Base-by-base conservation (phyloP, 257 asterid species). In the Echites panduratus region DNA sequence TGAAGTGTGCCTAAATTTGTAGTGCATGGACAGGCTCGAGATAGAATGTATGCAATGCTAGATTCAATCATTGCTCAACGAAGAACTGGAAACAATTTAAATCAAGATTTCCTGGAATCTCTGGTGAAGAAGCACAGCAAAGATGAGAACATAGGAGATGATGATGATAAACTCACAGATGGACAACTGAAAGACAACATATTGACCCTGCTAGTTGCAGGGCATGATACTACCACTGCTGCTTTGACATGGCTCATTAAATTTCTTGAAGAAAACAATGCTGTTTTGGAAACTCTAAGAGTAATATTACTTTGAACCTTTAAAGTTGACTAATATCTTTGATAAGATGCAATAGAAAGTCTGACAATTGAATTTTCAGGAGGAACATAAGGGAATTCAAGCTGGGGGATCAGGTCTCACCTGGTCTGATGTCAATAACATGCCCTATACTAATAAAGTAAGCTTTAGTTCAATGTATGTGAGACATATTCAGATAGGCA, bases 161-260 rank as follows among this genome's bases (percentile, higher is more conserved):
- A 88, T 22, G 96, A 91, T 22, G 75, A 85, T 47, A 89, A 89
- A 87, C 96, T 91, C n/a, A 81, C 95, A 27, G 97, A 91, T 70
- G 79, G 79, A 50, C 96, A 91, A 72, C 71, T 91, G 69, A 91
- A 91, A 86, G 97, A 91, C 82, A 91, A 91, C 74, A 89, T 89
- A 77, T 43, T 91, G 80, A 88, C 96, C 17, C 84, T 91, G 59
- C 80, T 89, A 56, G 90, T 89, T 80, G 97, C 97, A 32, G 97
- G 97, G 27, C 97, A 89, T 75, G 96, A 91, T 76, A 89, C 97
- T 75, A 91, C 97, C 13, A 89, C 97, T 65, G 97, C 97, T 73
- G 96, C 84, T 64, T 80, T 91, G 63, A 89, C 97, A 56, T 91
- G 97, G 96, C 83, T 88, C 38, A 73, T 87, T 83, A 89, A 91